Evolutionary conservation across 2,329 filamentous ascomycete species (phyloP).

Genomic region (Eutypa lata): DNA sequence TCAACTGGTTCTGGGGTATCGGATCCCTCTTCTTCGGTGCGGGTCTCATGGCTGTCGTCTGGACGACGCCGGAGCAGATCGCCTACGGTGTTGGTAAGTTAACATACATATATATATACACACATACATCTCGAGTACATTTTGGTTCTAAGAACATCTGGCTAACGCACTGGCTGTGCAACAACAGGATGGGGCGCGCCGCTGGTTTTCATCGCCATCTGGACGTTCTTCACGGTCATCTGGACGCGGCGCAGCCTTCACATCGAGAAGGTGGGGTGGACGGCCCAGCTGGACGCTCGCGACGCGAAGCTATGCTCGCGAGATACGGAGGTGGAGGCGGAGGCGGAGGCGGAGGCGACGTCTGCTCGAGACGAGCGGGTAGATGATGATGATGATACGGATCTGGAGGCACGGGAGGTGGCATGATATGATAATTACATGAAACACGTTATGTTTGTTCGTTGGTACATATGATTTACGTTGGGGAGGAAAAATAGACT

Average conservation of each 20-base stretch:
- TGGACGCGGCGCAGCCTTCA: constrained; percentile 19
- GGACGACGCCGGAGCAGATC: constrained; percentile 43
- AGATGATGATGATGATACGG: not conserved
- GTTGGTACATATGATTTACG: too few relatives aligned
- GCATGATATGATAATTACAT: too few relatives aligned
- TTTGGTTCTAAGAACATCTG: too few relatives aligned
- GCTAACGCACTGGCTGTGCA: not conserved
- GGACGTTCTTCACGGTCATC: constrained; percentile 23
- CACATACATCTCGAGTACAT: not conserved
- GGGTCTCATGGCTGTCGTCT: constrained; percentile 44
- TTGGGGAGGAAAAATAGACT: too few relatives aligned
- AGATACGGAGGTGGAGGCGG: not conserved
- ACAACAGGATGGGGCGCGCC: constrained; percentile 27
- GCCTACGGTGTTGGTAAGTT: constrained; percentile 41
- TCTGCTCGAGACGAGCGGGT: not conserved
- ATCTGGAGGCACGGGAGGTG: not conserved
- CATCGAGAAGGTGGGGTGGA: constrained; percentile 22
- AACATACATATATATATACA: not conserved
- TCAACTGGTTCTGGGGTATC: constrained; percentile 57
- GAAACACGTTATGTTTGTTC: too few relatives aligned
- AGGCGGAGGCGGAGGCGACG: not conserved
- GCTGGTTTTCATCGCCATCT: constrained; percentile 21
- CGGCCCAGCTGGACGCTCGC: constrained; percentile 7
- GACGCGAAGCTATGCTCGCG: not conserved
- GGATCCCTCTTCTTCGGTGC: constrained; percentile 45